phyloP scores from a whole-genome alignment of 208 protist species.

The Acanthamoeba sp. region DNA sequence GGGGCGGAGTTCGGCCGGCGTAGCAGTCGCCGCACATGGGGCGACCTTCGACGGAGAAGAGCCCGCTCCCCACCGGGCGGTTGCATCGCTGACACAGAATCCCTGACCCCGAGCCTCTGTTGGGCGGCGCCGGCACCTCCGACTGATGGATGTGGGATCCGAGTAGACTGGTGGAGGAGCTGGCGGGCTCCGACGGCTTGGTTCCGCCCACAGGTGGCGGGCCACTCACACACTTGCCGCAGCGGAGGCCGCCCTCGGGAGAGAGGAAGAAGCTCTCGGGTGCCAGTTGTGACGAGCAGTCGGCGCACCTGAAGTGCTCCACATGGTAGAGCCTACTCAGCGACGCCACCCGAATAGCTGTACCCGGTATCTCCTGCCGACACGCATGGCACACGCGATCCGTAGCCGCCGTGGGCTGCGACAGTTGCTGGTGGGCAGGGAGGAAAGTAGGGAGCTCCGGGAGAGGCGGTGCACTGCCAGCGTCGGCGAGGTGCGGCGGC shows the following conservation, averaged over 20 bases:
- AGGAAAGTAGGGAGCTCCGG: no score
- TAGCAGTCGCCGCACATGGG: slow-evolving; percentile 15
- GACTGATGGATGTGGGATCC: no score
- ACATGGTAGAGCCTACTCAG: not conserved
- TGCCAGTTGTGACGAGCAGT: not conserved
- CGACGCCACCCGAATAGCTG: not conserved
- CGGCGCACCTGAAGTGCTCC: not conserved
- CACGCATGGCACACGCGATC: not conserved
- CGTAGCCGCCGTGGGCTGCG: no score
- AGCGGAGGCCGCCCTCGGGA: not conserved
- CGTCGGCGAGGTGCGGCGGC: no score
- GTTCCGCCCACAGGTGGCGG: no score
- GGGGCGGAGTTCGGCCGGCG: not conserved
- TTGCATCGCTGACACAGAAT: not conserved
- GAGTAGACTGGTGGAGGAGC: no score
- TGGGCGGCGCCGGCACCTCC: no score
- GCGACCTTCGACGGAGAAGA: not conserved
- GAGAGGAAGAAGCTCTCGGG: not conserved
- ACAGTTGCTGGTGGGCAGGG: no score
- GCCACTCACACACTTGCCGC: no score
- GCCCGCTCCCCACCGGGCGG: not conserved
- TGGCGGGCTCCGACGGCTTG: no score
- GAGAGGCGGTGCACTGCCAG: no score
- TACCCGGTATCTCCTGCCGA: not conserved
- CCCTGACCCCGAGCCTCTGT: not conserved